Percentiles rank a stretch among this genome's conserved stretches.
phyloP scores from a whole-genome alignment of 768 basidiomycete species.

The Tulasnella sp. region DNA sequence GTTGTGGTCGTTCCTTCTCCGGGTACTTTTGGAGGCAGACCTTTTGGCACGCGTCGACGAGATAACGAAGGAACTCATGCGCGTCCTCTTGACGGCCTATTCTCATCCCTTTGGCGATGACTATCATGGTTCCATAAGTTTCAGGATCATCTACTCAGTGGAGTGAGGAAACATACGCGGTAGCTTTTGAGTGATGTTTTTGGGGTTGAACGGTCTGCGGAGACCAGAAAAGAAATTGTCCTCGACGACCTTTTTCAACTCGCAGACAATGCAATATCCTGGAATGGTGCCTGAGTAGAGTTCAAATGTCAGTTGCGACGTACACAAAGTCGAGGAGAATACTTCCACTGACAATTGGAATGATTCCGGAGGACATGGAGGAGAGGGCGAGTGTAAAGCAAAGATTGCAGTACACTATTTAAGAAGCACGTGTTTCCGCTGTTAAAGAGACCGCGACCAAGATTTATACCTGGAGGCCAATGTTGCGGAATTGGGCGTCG shows the following conservation, averaged over 20 bases:
- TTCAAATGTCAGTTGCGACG: background rate
- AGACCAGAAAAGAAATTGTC: slow-evolving; percentile 21
- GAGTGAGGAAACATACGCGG: background rate
- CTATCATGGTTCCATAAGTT: slow-evolving; percentile 29
- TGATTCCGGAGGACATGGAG: slow-evolving; percentile 41
- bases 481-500: background rate
- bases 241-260: slow-evolving; percentile 25
- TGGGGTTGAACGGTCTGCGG: slow-evolving; percentile 42
- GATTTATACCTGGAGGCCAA: slow-evolving; percentile 2
- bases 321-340: too few relatives aligned
- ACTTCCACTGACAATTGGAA: slow-evolving; percentile 47
- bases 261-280: background rate
- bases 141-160: background rate
- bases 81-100: slow-evolving; percentile 93
- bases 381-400: slow-evolving; percentile 85
- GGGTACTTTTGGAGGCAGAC: slow-evolving; percentile 61
- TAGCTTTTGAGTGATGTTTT: slow-evolving; percentile 45
- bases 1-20: slow-evolving; percentile 53
- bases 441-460: slow-evolving; percentile 64
- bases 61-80: slow-evolving; percentile 94
- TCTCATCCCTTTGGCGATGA: slow-evolving; percentile 83
- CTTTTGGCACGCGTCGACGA: slow-evolving; percentile 83
- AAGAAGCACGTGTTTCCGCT: slow-evolving; percentile 92
- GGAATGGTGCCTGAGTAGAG: background rate
- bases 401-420: slow-evolving; percentile 88